A percentile compares a stretch with the other conserved stretches of the same genome.
These are phyloP conservation scores for Hypoxylon subgilvum DNA, from an alignment of 495 filamentous ascomycete species.

Conservation along the genomic window DNA sequence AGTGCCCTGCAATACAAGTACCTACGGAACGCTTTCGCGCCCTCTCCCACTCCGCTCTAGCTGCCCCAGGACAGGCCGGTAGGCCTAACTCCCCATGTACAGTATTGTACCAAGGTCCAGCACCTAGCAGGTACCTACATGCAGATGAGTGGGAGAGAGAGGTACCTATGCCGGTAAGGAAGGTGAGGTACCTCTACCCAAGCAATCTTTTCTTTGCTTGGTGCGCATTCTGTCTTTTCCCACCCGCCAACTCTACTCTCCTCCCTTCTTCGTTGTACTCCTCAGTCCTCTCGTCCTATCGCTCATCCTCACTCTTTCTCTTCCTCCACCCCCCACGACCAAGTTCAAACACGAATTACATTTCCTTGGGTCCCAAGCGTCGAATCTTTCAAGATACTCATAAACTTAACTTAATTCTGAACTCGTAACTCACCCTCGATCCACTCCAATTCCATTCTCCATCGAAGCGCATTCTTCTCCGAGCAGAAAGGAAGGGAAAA, in stretches of 20 bases:
- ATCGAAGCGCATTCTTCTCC: slow-evolving; percentile 38
- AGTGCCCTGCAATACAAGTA: too few species aligned
- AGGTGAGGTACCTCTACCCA: slow-evolving; percentile 12
- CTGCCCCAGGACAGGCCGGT: slow-evolving; percentile 4
- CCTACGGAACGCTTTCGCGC: slow-evolving; percentile 30
- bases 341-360: slow-evolving; percentile 39
- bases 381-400: slow-evolving; percentile 35
- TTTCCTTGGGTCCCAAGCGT: slow-evolving; percentile 24
- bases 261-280: slow-evolving; percentile 43
- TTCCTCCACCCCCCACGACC: slow-evolving; percentile 13
- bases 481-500: slow-evolving; percentile 6
- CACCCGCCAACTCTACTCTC: slow-evolving; percentile 40
- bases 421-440: slow-evolving; percentile 29
- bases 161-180: slow-evolving; percentile 17
- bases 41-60: slow-evolving; percentile 27
- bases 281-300: slow-evolving; percentile 37
- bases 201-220: slow-evolving; percentile 36
- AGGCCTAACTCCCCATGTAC: slow-evolving; percentile 6
- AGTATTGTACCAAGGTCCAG: not conserved
- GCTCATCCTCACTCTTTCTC: slow-evolving; percentile 22
- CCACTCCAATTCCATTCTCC: slow-evolving; percentile 31
- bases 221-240: slow-evolving; percentile 43
- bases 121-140: slow-evolving; percentile 14
- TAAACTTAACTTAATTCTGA: slow-evolving; percentile 37
- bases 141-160: not conserved